Conservation (phyloP, 2,329 filamentous ascomycete genomes). For the Epichloe sibirici region DNA sequence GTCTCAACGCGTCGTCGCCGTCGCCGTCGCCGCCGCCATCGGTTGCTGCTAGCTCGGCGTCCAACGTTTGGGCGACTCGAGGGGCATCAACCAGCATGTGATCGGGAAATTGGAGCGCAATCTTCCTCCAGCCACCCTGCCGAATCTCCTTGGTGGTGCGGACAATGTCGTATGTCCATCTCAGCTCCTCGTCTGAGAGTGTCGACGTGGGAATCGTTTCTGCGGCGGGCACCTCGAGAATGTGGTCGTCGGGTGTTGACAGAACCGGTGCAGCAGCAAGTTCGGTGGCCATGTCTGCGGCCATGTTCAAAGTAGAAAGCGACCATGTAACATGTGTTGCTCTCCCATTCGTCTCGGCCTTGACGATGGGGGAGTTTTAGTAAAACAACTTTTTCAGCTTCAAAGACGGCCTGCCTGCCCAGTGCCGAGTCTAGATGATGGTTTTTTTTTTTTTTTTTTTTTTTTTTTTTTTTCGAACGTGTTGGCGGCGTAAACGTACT, state of each 20-base stretch:
- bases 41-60: constrained; percentile 12
- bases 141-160: constrained; percentile 67
- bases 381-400: too few relatives aligned
- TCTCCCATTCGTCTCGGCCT: neutral
- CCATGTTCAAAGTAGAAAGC: neutral
- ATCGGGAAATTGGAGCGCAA: constrained; percentile 94
- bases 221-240: constrained; percentile 40
- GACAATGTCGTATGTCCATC: constrained; percentile 70
- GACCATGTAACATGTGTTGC: neutral
- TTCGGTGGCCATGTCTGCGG: constrained; percentile 29
- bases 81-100: constrained; percentile 81
- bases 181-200: constrained; percentile 54
- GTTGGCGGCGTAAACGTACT: constrained; percentile 4
- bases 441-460: constrained; percentile 1
- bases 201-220: constrained; percentile 19
- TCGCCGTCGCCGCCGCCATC: neutral
- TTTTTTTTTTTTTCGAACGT: too few relatives aligned
- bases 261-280: constrained; percentile 45
- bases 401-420: too few relatives aligned
- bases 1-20: constrained; percentile 6
- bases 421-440: neutral
- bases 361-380: neutral
- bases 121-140: constrained; percentile 56
- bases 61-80: constrained; percentile 54
- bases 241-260: constrained; percentile 49